Base-by-base conservation (phyloP, 2,329 filamentous ascomycete genomes). In the Thielaviopsis punctulata region DNA sequence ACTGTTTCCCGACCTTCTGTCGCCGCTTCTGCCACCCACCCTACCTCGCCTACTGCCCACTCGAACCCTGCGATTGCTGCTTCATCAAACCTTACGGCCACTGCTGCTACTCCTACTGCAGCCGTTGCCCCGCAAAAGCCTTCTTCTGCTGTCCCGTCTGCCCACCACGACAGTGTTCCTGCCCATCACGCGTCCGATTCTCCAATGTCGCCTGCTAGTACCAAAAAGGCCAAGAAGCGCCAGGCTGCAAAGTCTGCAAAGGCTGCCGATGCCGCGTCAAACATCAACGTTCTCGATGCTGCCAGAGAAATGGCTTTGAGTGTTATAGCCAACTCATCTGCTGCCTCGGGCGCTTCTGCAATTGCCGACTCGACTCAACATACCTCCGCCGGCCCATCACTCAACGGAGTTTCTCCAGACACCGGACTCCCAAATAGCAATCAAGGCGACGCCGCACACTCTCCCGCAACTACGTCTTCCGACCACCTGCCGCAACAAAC, bases 221-320 rank as follows among this genome's bases (percentile, higher is more conserved):
- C 86, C 63, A 95, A 95, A 73, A 96, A 95, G 72, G 85, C 48
- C 15, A 50, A 92, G 66, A 95, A 95, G 73, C 80, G 89, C 59
- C 79, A 89, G 58, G 83, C 86, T 63, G 95, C 95, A 67, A 84
- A 84, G 30, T 84, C 86, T 27, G 82, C 82, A 56, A 78, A 82
- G 62, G 77, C 77, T 25, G 78, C 71, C 43, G 68, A 68, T 4
- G 65, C 67, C 52, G 56, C 60, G 6, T 41, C 36, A 41, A 19
- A n/a, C 36, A 9, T 41, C 7, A 8, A 41, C 10, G 36, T 9
- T 2, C 5, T 41, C 9, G 36, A 41, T 41, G 36, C 36, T 19
- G 36, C 36, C 36, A 41, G 36, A 41, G 36, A 41, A 15, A 41
- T 19, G 6, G 36, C n/a, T 18, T 9, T 15, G 36, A 41, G n/a